Conservation (phyloP, 371 early-diverging fungal genomes). For the Rhizomucor miehei region DNA sequence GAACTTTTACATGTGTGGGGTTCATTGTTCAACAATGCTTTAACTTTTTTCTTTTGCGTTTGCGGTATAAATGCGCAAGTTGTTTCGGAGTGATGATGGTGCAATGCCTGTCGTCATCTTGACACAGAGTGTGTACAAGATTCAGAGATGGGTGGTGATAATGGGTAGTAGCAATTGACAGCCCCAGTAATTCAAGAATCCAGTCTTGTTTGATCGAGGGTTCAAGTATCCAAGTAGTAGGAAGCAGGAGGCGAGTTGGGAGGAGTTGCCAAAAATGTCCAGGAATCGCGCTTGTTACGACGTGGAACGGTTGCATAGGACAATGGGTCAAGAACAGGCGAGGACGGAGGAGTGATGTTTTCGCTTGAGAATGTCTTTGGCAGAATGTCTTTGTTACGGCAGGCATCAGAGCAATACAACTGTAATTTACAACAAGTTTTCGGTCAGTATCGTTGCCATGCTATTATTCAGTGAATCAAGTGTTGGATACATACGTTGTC, state of each 20-base stretch:
- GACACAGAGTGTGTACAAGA: too few species aligned
- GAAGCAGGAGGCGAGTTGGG: conserved; percentile 5
- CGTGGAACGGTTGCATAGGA: conserved; percentile 7
- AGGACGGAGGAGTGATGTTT: conserved; percentile 11
- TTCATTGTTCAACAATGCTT: too few species aligned
- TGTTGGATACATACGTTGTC: conserved; percentile 17
- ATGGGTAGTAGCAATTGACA: too few species aligned
- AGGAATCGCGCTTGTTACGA: background rate
- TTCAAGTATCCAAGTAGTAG: conserved; percentile 7
- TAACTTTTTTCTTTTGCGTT: too few species aligned
- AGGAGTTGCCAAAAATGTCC: conserved; percentile 2
- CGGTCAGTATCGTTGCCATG: too few species aligned
- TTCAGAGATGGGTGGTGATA: conserved; percentile 1
- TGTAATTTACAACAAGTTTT: background rate
- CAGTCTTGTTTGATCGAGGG: too few species aligned
- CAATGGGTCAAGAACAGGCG: conserved; percentile 10
- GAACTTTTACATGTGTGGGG: too few species aligned
- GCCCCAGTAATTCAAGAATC: too few species aligned
- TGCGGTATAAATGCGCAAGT: too few species aligned
- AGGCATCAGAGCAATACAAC: conserved; percentile 23
- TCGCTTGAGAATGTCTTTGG: background rate
- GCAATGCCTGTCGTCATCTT: too few species aligned
- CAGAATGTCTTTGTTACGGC: conserved; percentile 12
- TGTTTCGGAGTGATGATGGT: too few species aligned
- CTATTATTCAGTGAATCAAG: too few species aligned